phyloP scores from a whole-genome alignment of 345 rosid species.

The Populus alba region DNA sequence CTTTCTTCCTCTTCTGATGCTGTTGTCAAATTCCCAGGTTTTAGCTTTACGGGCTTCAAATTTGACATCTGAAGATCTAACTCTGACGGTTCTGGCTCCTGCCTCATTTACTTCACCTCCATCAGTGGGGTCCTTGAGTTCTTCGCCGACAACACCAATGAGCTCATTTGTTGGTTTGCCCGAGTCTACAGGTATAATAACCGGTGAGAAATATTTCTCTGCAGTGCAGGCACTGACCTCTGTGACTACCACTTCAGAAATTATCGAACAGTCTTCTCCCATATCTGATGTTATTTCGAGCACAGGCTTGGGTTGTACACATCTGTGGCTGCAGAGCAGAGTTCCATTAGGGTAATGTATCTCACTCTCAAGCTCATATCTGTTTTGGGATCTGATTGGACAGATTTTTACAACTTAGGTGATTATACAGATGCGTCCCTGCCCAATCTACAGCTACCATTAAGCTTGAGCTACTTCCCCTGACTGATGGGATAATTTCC shows the following conservation, averaged over 20 bases:
- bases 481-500: constrained; percentile 97
- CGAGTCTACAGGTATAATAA: constrained; percentile 51
- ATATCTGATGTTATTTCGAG: constrained; percentile 62
- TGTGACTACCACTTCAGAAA: constrained; percentile 24
- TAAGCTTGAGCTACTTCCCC: constrained; percentile 87
- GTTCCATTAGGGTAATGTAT: constrained; percentile 86
- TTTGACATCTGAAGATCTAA: constrained; percentile 84
- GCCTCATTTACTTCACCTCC: constrained; percentile 87
- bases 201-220: constrained; percentile 35
- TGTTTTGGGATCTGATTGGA: constrained; percentile 13
- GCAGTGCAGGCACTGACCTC: constrained; percentile 34
- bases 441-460: constrained; percentile 82
- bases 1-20: not conserved
- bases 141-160: constrained; percentile 62
- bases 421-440: constrained; percentile 75
- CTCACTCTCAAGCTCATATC: constrained; percentile 6
- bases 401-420: constrained; percentile 10
- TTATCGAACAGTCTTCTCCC: constrained; percentile 44
- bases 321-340: constrained; percentile 97
- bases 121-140: constrained; percentile 73
- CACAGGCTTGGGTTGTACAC: constrained; percentile 70
- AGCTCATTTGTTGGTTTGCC: constrained; percentile 63
- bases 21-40: constrained; percentile 49
- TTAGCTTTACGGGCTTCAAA: constrained; percentile 93
- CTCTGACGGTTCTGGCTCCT: constrained; percentile 89